A percentile compares a stretch with the other conserved stretches of the same genome.
These are phyloP conservation scores for Gomphus bonarii DNA, from an alignment of 1,284 basidiomycete genomes.

Conservation along the genomic window DNA sequence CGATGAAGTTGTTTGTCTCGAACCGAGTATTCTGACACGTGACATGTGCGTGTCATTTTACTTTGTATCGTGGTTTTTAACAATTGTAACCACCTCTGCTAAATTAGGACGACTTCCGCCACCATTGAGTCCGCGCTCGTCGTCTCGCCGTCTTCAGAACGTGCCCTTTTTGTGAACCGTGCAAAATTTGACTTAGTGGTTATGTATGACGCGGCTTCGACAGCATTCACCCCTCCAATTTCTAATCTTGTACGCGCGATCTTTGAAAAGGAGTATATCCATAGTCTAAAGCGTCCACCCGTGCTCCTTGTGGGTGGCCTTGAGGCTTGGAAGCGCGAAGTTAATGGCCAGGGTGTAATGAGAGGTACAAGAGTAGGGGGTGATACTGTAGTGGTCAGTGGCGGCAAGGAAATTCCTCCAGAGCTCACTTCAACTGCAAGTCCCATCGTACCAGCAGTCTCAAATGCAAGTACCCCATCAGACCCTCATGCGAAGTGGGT, in stretches of 20 bases:
- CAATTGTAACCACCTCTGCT: conserved; percentile 1
- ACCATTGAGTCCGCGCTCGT: conserved; percentile 72
- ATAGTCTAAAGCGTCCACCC: conserved; percentile 68
- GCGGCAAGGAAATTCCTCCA: neutral
- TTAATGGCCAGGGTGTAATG: conserved; percentile 41
- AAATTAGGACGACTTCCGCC: conserved; percentile 49
- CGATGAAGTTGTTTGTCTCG: conserved; percentile 74
- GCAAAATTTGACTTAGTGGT: conserved; percentile 88
- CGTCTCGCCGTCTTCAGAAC: conserved; percentile 63
- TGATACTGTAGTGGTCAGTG: conserved; percentile 17
- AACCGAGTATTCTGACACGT: conserved; percentile 67
- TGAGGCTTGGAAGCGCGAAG: conserved; percentile 69
- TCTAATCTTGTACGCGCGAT: conserved; percentile 57
- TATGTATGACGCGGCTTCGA: conserved; percentile 73
- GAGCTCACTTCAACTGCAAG: neutral
- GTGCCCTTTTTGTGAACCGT: conserved; percentile 65
- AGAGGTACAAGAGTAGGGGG: conserved; percentile 23
- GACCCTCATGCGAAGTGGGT: conserved; percentile 7
- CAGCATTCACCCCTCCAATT: conserved; percentile 40
- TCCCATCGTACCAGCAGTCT: neutral
- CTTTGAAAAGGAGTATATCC: conserved; percentile 62
- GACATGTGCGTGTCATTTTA: conserved; percentile 42
- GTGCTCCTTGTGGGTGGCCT: conserved; percentile 82
- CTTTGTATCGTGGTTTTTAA: neutral
- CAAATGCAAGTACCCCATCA: neutral